These are phyloP conservation scores for Ophiognomonia clavigignenti-juglandacearum DNA, from an alignment of 2,329 filamentous ascomycete species.

Conservation along the genomic window DNA sequence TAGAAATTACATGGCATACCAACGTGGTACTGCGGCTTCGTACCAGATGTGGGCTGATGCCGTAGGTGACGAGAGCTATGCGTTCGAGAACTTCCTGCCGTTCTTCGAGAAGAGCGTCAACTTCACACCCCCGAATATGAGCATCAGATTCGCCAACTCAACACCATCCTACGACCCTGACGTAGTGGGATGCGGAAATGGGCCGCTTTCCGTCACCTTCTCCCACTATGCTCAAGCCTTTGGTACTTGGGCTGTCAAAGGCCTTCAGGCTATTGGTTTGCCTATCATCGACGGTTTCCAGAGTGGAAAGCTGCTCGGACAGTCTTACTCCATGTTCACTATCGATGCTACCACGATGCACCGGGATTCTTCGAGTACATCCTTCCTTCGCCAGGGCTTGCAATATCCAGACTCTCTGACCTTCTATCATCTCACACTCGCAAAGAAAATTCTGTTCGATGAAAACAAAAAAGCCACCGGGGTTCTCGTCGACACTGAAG, in stretches of 20 bases:
- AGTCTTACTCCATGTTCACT: background rate
- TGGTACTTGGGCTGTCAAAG: conserved; percentile 5
- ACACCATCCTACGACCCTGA: background rate
- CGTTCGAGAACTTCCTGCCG: conserved; percentile 4
- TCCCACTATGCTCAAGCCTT: conserved; percentile 1
- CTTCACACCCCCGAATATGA: background rate
- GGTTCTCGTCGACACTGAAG: background rate
- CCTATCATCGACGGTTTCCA: background rate
- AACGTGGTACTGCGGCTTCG: background rate
- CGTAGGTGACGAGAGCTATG: conserved; percentile 7
- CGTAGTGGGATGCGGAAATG: background rate
- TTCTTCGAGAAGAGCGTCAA: conserved; percentile 9
- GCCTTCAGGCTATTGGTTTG: conserved; percentile 3
- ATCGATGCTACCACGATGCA: background rate
- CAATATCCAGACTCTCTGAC: background rate
- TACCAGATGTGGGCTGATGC: conserved; percentile 7
- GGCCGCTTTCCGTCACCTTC: background rate
- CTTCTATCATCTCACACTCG: conserved; percentile 3
- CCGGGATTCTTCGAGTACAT: background rate
- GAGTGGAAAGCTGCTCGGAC: conserved; percentile 1
- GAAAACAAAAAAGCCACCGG: conserved; percentile 6
- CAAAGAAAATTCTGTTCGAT: conserved; percentile 2
- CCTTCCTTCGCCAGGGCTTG: background rate
- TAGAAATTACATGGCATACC: conserved; percentile 8
- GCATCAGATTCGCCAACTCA: conserved; percentile 2